Evolutionary conservation across 2,329 filamentous ascomycete species (phyloP).

Genomic region (Botryotinia calthae): DNA sequence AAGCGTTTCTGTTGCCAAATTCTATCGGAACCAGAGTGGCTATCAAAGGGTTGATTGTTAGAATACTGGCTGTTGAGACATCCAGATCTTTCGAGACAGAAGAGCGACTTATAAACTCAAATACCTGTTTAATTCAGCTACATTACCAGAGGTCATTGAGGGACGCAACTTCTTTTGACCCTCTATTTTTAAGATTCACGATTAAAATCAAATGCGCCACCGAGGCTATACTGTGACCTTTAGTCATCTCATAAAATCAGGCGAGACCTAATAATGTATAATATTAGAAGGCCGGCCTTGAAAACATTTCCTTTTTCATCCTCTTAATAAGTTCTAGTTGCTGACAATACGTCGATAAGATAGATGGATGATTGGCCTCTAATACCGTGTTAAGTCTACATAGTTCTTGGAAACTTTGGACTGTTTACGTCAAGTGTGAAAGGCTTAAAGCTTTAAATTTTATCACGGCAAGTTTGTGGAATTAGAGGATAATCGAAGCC

Average conservation of each 20-base stretch:
- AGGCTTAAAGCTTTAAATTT: not conserved
- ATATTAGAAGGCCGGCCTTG: no score
- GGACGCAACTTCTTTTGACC: not conserved
- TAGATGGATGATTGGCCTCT: not conserved
- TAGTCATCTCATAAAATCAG: no score
- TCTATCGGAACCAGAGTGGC: not conserved
- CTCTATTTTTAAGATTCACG: no score
- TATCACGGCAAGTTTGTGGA: not conserved
- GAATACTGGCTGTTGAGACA: not conserved
- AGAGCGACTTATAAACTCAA: not conserved
- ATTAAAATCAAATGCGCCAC: no score
- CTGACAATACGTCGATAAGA: not conserved
- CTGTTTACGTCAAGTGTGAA: not conserved
- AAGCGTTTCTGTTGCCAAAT: not conserved
- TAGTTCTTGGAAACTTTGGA: not conserved
- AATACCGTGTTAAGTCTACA: not conserved
- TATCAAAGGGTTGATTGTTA: no score
- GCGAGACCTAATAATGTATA: no score
- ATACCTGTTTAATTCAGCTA: not conserved
- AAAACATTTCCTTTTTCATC: accelerated
- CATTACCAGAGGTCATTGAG: not conserved
- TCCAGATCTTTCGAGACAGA: not conserved
- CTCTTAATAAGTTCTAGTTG: accelerated
- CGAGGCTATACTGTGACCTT: no score
- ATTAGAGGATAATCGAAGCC: not conserved